Percentiles rank a stretch among this genome's conserved stretches.
Evolutionary conservation across 305 asterid species (phyloP).

Genomic region (Fraxinus velutina): DNA sequence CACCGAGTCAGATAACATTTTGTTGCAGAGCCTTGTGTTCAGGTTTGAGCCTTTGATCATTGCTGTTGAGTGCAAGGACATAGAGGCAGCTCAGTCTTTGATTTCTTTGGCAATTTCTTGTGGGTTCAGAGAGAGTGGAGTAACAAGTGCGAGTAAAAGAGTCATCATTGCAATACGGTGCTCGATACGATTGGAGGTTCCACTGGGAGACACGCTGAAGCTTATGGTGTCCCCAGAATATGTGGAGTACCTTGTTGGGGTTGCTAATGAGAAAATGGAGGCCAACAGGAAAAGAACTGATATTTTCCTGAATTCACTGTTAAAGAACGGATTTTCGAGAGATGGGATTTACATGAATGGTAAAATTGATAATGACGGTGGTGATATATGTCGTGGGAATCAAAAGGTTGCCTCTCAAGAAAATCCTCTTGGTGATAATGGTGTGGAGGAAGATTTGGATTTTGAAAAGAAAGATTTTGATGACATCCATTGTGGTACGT

Average conservation of each 20-base stretch:
- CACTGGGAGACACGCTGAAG: conserved; percentile 56
- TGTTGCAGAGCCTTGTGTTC: conserved; percentile 44
- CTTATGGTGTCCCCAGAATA: conserved; percentile 69
- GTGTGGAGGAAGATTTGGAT: conserved; percentile 29
- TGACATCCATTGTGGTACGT: conserved; percentile 46
- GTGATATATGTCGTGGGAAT: conserved; percentile 21
- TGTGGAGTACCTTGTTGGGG: conserved; percentile 60
- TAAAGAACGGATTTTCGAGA: conserved; percentile 47
- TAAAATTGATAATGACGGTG: conserved; percentile 27
- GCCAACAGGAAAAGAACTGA: conserved; percentile 71
- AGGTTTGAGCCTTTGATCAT: conserved; percentile 90
- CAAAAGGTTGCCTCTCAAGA: conserved; percentile 26
- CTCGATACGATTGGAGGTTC: conserved; percentile 88
- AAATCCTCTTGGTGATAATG: conserved; percentile 29
- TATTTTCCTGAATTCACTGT: conserved; percentile 44
- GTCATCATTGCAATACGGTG: conserved; percentile 76
- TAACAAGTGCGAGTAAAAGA: conserved; percentile 76
- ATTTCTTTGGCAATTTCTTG: conserved; percentile 75
- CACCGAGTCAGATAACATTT: conserved; percentile 8
- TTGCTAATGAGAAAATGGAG: conserved; percentile 88
- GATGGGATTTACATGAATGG: conserved; percentile 20
- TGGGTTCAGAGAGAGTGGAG: conserved; percentile 97
- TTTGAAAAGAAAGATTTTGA: conserved; percentile 31
- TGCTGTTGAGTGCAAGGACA: conserved; percentile 73
- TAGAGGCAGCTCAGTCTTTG: conserved; percentile 63